Evolutionary conservation across 2,329 filamentous ascomycete genomes (phyloP), one percentile per base, ranked within the genome.

Genomic region (Achaetomium macrosporum): DNA sequence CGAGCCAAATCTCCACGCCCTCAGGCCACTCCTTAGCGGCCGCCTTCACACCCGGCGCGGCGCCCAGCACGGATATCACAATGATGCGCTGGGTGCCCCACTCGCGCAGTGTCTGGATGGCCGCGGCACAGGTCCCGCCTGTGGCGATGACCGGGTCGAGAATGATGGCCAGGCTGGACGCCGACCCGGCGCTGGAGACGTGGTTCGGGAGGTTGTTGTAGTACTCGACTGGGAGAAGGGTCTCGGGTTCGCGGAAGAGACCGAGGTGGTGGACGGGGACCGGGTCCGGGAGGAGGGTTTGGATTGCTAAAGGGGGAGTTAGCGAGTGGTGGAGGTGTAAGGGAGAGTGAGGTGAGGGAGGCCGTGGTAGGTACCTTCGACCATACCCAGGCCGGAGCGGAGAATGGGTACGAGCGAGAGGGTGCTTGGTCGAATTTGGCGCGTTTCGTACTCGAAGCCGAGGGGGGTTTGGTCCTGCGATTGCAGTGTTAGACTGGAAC

Each of bases 151-250:
- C 82, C 3, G 92, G 93, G 66, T 97, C 92, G 44, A 96, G 81
- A 50, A 96, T 75, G 65, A 96, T 87, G 54, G 90, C 90, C 12
- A 96, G 76, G 54, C 69, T 75, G 42, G 72, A 72, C 33, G 10
- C 11, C 33, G 33, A 35, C 33, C 10, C 33, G 41, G 67, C 62
- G 36, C 72, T 64, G 37, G 50, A 16, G 8, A 76, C 67, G 71
- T 89, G 86, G 71, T 88, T 85, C 35, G 90, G 90, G 17, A 96
- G 84, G 71, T 96, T 96, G 77, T 96, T 96, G 80, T 96, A 96
- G 79, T 96, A 96, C 72, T 96, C 91, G 54, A 96, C 91, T 3
- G 91, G 90, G 64, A 90, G 83, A 52, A 96, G 84, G 42, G 88
- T 92, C 52, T 83, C 82, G 55, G 87, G 89, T 68, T 96, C 91